Evolutionary conservation across 2,329 filamentous ascomycete species (phyloP).

Genomic region (Aspergillus sclerotialis): DNA sequence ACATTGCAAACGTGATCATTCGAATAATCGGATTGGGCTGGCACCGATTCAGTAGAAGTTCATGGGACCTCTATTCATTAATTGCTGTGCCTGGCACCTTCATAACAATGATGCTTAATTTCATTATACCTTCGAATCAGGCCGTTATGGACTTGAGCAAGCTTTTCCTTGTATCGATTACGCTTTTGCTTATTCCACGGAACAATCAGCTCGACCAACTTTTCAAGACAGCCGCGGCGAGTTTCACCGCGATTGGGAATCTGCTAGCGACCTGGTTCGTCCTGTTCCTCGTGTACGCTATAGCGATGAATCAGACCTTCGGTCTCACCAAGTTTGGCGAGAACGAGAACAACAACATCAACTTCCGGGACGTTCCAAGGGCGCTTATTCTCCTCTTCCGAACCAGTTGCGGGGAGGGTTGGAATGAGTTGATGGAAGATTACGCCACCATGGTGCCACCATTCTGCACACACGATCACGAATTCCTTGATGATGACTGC

Average conservation of each 20-base stretch:
- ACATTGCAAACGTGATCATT: constrained; percentile 73
- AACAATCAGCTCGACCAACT: constrained; percentile 97
- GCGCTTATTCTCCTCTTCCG: constrained; percentile 88
- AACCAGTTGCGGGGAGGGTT: constrained; percentile 89
- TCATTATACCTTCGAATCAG: constrained; percentile 50
- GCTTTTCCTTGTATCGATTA: constrained; percentile 83
- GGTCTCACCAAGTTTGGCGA: constrained; percentile 81
- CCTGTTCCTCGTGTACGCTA: constrained; percentile 91
- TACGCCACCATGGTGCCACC: constrained; percentile 74
- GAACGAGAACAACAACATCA: constrained; percentile 69
- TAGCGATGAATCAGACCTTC: constrained; percentile 92
- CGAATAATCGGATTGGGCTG: constrained; percentile 85
- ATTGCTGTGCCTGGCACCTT: constrained; percentile 74
- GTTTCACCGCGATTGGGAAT: constrained; percentile 83
- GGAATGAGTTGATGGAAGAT: constrained; percentile 97
- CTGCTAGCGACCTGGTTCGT: constrained; percentile 95
- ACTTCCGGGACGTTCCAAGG: constrained; percentile 90
- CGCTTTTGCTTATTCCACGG: constrained; percentile 83
- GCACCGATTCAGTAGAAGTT: constrained; percentile 83
- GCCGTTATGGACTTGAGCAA: constrained; percentile 83
- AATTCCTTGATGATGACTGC: constrained; percentile 85
- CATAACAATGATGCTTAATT: constrained; percentile 68
- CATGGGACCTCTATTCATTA: constrained; percentile 90
- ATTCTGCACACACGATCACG: constrained; percentile 63
- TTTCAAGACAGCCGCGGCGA: constrained; percentile 96